Evolutionary conservation across 2,329 filamentous ascomycete genomes (phyloP).

Genomic region (Rhexocercosporidium sp.): DNA sequence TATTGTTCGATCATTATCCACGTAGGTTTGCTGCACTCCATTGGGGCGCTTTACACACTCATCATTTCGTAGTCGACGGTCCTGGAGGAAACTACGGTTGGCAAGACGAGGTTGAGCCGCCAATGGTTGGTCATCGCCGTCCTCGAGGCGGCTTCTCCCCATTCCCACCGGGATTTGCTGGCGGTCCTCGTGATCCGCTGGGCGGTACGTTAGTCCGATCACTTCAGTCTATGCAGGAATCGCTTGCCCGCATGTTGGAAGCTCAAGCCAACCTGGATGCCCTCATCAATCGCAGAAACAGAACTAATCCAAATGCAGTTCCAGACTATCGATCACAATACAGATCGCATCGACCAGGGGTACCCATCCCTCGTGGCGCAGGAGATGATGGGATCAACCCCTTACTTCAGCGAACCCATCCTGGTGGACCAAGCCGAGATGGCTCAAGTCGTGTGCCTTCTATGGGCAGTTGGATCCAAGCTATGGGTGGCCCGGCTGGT

Average conservation of each 20-base stretch:
- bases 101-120: constrained; percentile 59
- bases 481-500: constrained; percentile 44
- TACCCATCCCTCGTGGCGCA: constrained; percentile 54
- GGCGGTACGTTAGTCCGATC: constrained; percentile 50
- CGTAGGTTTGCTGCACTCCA: constrained; percentile 49
- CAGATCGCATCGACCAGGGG: constrained; percentile 58
- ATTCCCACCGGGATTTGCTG: constrained; percentile 64
- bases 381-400: constrained; percentile 85
- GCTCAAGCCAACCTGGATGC: background rate
- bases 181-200: constrained; percentile 58
- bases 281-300: constrained; percentile 18
- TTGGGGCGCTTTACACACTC: background rate
- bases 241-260: background rate
- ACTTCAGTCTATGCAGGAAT: constrained; percentile 2
- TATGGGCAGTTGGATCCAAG: constrained; percentile 58
- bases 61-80: constrained; percentile 31
- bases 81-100: constrained; percentile 54
- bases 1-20: constrained; percentile 64
- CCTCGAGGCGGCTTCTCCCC: constrained; percentile 62
- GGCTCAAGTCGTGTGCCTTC: constrained; percentile 53
- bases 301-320: constrained; percentile 43
- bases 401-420: constrained; percentile 69
- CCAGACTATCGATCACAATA: constrained; percentile 49
- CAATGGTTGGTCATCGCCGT: constrained; percentile 54
- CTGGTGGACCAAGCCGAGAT: constrained; percentile 49